Evolutionary conservation across 2,329 filamentous ascomycete genomes (phyloP), one percentile per base, ranked within the genome.

Genomic region (Epichloe elymi): DNA sequence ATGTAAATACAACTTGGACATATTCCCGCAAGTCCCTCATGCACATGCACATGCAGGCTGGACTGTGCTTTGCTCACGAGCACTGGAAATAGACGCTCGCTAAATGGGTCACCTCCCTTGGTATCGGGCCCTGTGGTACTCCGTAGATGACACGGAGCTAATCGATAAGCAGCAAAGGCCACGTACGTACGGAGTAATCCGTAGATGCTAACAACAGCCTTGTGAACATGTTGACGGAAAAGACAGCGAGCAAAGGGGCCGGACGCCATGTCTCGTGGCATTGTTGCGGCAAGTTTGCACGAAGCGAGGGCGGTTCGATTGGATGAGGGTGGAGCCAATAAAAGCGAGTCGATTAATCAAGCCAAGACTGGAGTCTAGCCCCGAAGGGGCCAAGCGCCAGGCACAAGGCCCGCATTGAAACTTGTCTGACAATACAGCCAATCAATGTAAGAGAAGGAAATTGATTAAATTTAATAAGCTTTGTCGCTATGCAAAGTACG

Each of bases 401-500:
- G 54, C 48, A 57, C 53, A 36, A 43, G 26, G n/a, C 14, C 48
- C 6, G 12, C 23, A n/a, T 3, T 3, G 14, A 30, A 8, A 30
- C 7, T 8, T 30, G 26, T 11, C 2, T 3, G 14, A 12, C 11
- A 17, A 40, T 2, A 15, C 3, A 19, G 33, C 56, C 54, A 56
- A 56, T 56, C 53, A 54, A 48, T 38, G 43, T 52, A 53, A 50
- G 40, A 42, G 47, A 48, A 48, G 56, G 59, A 63, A 55, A 62
- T 63, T 62, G 54, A 61, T 55, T 59, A 63, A 63, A 62, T 63
- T n/a, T n/a, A n/a, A 55, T 63, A 59, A 59, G 52, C 54, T 7
- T 7, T 15, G 26, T 14, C 6, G 33, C 12, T 11, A 10, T 10
- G 23, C 6, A 26, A 23, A 23, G 6, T 2, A 23, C 23, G 23